A percentile compares a stretch with the other conserved stretches of the same genome.
These are phyloP conservation scores for Psilocybe tampanensis DNA, from an alignment of 768 basidiomycete genomes.

Conservation along the genomic window DNA sequence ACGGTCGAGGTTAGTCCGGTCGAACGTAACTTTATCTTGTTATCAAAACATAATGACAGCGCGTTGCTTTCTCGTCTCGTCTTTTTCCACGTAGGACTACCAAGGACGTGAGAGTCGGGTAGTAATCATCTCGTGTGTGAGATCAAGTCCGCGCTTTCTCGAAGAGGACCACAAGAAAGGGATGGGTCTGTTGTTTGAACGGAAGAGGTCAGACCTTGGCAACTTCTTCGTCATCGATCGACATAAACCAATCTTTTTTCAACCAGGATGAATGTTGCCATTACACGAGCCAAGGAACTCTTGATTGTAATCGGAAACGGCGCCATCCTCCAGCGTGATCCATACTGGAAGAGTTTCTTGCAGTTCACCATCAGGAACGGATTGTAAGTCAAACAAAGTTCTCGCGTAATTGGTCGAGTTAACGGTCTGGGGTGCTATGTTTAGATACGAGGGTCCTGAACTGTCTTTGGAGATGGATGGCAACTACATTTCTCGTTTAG, in stretches of 20 bases:
- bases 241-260: background rate
- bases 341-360: conserved; percentile 53
- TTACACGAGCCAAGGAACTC: conserved; percentile 57
- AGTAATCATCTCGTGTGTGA: conserved; percentile 53
- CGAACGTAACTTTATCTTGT: background rate
- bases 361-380: conserved; percentile 50
- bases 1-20: conserved; percentile 45
- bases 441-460: conserved; percentile 46
- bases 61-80: background rate
- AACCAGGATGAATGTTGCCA: conserved; percentile 54
- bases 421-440: background rate
- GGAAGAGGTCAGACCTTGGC: conserved; percentile 40
- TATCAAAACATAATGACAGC: background rate
- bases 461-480: conserved; percentile 47
- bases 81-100: conserved; percentile 37
- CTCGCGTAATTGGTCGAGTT: background rate
- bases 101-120: conserved; percentile 54
- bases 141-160: conserved; percentile 46
- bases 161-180: conserved; percentile 49
- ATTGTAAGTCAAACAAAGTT: conserved; percentile 32
- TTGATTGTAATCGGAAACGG: conserved; percentile 51
- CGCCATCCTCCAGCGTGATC: conserved; percentile 41
- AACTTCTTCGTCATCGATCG: background rate
- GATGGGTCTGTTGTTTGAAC: conserved; percentile 46
- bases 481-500: conserved; percentile 49